Evolutionary conservation across 2,329 filamentous ascomycete species (phyloP), one percentile per base, ranked within the genome.

Genomic region (Sphaerostilbella broomeana): DNA sequence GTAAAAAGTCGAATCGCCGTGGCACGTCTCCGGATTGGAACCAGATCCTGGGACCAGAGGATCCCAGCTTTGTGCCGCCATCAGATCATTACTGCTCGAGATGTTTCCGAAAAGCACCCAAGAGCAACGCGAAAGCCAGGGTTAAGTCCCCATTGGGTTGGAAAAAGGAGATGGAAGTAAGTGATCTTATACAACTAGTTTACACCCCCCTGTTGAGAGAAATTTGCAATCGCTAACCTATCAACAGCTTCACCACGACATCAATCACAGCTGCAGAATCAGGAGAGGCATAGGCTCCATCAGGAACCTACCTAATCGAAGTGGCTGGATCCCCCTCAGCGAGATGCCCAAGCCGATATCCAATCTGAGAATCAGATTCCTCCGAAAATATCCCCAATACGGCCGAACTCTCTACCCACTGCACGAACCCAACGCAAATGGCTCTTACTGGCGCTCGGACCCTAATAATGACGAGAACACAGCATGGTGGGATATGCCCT

Each of bases 11-110:
- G 35, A 7, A 6, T 26, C 9, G 3, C 34, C 40, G 10, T 48
- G 52, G 18, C 43, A 45, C 15, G 12, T 59, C 56, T 7, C 53
- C 53, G 1, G 47, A 59, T 40, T 59, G 56, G 56, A 20, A 40
- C 3, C 41, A 41, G 26, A 15, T 33, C 5, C 54, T 58, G 1
- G 55, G 54, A 1, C 49, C 50, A 3, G 31, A 35, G 2, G 45
- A 51, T 13, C 48, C 48, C 0, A 7, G 42, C 3, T 62, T 57
- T 29, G 47, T 49, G 6, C 57, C 55, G 0, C 40, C 45, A 1
- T 51, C 52, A 1, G 49, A 54, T 12, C 54, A 54, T 48, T 58
- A 59, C 47, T 62, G 59, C 38, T 62, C 59, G 6, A 57, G 49
- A 26, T 59, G 56, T 30, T 50, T 59, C 9, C 52, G 55, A 21